phyloP scores from a whole-genome alignment of 192 early-diverging fungal species.

The Coemansia sp. region DNA sequence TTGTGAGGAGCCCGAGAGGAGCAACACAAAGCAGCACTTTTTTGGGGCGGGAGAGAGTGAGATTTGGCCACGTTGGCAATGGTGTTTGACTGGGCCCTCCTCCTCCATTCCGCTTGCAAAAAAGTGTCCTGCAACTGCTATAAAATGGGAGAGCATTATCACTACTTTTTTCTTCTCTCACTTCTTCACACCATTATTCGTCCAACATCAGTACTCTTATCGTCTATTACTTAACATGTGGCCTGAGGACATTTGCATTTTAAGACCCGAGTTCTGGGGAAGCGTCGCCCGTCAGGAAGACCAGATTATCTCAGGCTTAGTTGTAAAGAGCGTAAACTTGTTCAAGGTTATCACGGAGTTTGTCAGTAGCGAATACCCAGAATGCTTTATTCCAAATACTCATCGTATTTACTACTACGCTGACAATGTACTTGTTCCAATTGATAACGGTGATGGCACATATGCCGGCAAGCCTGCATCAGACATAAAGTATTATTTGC shows the following conservation, averaged over 20 bases:
- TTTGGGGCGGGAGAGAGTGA: neutral
- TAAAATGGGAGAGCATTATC: neutral
- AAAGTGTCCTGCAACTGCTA: neutral
- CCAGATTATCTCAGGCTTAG: neutral
- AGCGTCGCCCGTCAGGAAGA: neutral
- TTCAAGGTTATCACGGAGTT: neutral
- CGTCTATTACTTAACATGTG: neutral
- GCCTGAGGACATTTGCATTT: neutral
- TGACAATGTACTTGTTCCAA: neutral
- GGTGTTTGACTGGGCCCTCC: neutral
- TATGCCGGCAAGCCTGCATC: neutral
- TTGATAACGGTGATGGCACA: neutral
- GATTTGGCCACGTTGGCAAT: neutral
- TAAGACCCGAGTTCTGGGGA: neutral
- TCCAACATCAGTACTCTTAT: neutral
- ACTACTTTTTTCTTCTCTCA: neutral
- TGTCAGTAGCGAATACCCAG: neutral
- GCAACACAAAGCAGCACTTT: neutral
- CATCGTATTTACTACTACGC: neutral
- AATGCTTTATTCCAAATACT: neutral
- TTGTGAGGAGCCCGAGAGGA: neutral
- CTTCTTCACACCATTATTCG: neutral
- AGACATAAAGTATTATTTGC: neutral
- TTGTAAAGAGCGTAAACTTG: neutral
- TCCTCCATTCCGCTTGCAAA: neutral